phyloP scores from a whole-genome alignment of 768 basidiomycete genomes.

The Pisolithus albus region DNA sequence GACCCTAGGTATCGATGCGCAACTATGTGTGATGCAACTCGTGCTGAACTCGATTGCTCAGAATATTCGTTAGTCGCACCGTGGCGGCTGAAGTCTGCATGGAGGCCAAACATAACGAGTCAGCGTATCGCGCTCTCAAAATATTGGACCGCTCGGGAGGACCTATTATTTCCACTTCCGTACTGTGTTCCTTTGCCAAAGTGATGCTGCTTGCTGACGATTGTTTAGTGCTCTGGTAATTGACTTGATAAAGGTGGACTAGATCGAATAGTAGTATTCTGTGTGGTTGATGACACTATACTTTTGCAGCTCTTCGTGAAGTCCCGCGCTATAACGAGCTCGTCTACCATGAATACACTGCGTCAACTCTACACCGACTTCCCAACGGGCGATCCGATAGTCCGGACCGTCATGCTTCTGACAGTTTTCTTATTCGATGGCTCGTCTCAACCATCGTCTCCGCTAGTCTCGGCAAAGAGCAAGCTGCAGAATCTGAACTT shows the following conservation, averaged over 20 bases:
- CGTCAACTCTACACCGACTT: conserved; percentile 63
- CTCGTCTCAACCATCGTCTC: conserved; percentile 19
- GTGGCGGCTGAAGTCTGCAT: conserved; percentile 81
- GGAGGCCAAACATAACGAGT: conserved; percentile 68
- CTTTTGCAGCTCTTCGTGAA: conserved; percentile 54
- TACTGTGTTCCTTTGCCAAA: conserved; percentile 27
- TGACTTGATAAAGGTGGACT: conserved; percentile 58
- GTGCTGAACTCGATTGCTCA: conserved; percentile 21
- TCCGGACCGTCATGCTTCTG: conserved; percentile 69
- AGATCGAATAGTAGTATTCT: neutral
- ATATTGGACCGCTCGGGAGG: conserved; percentile 55
- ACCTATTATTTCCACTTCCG: conserved; percentile 64
- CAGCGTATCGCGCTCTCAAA: conserved; percentile 64
- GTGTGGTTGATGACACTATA: conserved; percentile 2
- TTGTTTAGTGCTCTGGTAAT: conserved; percentile 40
- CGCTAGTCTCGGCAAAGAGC: conserved; percentile 31
- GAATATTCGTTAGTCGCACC: conserved; percentile 78
- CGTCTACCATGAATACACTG: conserved; percentile 44
- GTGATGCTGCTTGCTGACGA: neutral
- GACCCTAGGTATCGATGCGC: conserved; percentile 49
- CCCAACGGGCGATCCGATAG: conserved; percentile 50
- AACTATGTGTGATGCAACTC: neutral
- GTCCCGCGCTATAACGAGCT: conserved; percentile 56
- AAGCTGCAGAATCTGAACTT: conserved; percentile 53
- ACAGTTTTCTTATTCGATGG: conserved; percentile 46